Base-by-base conservation (phyloP, 1,284 basidiomycete genomes). In the Fereydounia khargensis region DNA sequence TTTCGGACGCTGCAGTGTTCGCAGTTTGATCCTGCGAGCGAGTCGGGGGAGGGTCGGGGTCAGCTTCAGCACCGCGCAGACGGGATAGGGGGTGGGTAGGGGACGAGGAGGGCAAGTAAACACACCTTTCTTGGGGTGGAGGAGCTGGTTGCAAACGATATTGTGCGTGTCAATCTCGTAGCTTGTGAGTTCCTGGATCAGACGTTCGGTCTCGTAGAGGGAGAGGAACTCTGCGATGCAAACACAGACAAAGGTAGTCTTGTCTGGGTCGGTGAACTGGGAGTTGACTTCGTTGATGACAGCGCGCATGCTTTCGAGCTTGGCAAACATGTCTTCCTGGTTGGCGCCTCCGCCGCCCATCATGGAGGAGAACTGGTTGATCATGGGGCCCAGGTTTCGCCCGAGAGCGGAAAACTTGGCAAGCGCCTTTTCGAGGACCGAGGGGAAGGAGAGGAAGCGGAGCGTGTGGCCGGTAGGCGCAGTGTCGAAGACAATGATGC, bases 91-190 rank as follows among this genome's bases (percentile, higher is more conserved):
- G 23, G 27, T 28, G 9, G 27, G n/a, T 19, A 35, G 6, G 33
- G 33, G 21, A 8, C 6, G 33, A 27, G 37, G 8, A 28, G 20
- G 4, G 30, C 13, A 28, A 7, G 4, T 25, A 14, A 22, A 79
- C 86, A 61, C 72, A 88, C 88, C 83, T 74, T 85, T 81, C 80
- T 89, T 91, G 17, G 94, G 94, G 81, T 90, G 97, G 32, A 98
- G 81, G 9, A 98, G 80, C 78, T 98, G 94, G 77, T 98, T 98
- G 63, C 97, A 91, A 42, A 98, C 91, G 68, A 98, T 98, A 76
- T 92, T 91, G 78, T 98, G 94, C 35, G 92, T 97, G 78, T 98
- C 95, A 76, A 98, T 98, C 76, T 91, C 91, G 78, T 98, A 98
- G 38, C 85, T 81, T 11, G 92, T 94, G 38, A 98, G 80, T 76